Conservation (phyloP, 1,284 basidiomycete genomes). For the Anthracocystis panici-leucophaei region DNA sequence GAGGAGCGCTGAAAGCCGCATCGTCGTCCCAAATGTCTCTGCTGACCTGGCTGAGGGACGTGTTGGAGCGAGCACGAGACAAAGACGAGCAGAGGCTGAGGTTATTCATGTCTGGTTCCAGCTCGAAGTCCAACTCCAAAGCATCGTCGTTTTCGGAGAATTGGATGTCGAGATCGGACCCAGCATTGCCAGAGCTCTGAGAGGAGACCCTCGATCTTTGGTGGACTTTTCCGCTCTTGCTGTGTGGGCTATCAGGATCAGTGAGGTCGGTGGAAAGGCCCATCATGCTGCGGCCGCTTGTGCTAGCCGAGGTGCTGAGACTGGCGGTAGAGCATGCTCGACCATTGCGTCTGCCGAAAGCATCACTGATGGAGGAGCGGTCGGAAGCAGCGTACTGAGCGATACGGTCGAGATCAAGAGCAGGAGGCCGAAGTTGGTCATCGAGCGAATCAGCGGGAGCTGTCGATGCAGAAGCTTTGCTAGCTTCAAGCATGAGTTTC, state of each 20-base stretch:
- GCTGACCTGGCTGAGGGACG: conserved; percentile 39
- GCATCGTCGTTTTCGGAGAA: conserved; percentile 29
- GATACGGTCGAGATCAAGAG: conserved; percentile 22
- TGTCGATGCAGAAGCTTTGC: conserved; percentile 20
- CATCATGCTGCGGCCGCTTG: conserved; percentile 50
- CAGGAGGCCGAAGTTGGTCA: conserved; percentile 29
- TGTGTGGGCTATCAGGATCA: conserved; percentile 48
- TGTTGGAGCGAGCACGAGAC: conserved; percentile 38
- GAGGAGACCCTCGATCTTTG: conserved; percentile 24
- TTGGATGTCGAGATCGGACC: conserved; percentile 36
- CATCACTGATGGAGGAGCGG: not conserved
- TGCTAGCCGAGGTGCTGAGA: conserved; percentile 48
- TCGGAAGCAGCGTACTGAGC: conserved; percentile 12
- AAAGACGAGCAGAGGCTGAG: conserved; percentile 53
- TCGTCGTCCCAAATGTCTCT: conserved; percentile 49
- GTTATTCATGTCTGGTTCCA: conserved; percentile 43
- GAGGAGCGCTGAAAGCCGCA: conserved; percentile 6
- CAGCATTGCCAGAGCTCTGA: conserved; percentile 20
- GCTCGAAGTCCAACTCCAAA: conserved; percentile 53
- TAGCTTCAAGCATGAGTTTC: conserved; percentile 37
- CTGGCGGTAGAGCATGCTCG: conserved; percentile 26
- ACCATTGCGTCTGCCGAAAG: conserved; percentile 2
- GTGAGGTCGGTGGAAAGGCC: conserved; percentile 56
- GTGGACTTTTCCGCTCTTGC: conserved; percentile 19
- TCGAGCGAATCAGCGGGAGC: conserved; percentile 15